A percentile compares a stretch with the other conserved stretches of the same genome.
phyloP scores from a whole-genome alignment of 2,329 filamentous ascomycete species.

The Penicillium sp. region DNA sequence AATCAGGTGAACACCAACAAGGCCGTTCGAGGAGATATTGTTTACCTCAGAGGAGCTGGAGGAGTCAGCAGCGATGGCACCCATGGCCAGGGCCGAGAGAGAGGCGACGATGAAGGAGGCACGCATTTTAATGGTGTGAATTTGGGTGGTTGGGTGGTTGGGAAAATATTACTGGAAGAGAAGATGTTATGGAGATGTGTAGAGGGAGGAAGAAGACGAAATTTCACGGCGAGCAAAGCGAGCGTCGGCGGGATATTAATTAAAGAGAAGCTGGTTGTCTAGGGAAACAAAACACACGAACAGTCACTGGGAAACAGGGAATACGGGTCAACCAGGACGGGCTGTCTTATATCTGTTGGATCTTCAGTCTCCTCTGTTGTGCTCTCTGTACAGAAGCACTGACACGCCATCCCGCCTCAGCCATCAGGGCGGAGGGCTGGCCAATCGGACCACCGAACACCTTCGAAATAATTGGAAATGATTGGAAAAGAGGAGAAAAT shows the following conservation, averaged over 20 bases:
- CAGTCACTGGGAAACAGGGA: not conserved
- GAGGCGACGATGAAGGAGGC: slow-evolving; percentile 49
- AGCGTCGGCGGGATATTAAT: slow-evolving; percentile 8
- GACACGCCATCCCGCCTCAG: slow-evolving; percentile 1
- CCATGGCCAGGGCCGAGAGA: slow-evolving; percentile 48
- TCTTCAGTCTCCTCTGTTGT: not conserved
- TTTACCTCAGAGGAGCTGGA: slow-evolving; percentile 23
- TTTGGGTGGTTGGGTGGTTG: slow-evolving; percentile 16
- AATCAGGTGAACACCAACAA: not conserved
- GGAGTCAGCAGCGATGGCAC: slow-evolving; percentile 29
- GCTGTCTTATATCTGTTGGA: slow-evolving; percentile 8
- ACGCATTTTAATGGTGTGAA: slow-evolving; percentile 49
- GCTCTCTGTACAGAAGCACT: not conserved
- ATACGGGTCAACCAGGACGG: not conserved
- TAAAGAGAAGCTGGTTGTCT: slow-evolving; percentile 4
- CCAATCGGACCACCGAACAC: not conserved
- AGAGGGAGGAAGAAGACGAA: slow-evolving; percentile 6
- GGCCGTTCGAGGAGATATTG: not conserved
- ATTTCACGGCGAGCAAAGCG: slow-evolving; percentile 4
- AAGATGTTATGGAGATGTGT: slow-evolving; percentile 2
- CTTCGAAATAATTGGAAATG: not conserved
- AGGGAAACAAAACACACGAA: slow-evolving; percentile 5
- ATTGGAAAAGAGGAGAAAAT: slow-evolving; percentile 8
- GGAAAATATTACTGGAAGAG: slow-evolving; percentile 11
- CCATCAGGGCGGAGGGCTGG: not conserved